Conservation (phyloP, 345 rosid genomes). For the Gossypium turneri region DNA sequence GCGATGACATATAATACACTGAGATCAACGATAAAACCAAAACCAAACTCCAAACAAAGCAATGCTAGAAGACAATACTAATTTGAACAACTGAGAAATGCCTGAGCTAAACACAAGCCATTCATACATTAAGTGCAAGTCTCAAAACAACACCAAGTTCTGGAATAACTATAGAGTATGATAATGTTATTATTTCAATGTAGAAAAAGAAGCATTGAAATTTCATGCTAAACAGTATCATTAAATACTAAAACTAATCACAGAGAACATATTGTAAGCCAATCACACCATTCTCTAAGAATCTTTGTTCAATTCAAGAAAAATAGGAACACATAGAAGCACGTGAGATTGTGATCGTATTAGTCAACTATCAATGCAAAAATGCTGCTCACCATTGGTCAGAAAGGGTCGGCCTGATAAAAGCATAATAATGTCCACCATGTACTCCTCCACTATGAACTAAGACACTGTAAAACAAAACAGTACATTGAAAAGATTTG, state of each 20-base stretch:
- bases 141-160: neutral
- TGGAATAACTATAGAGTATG: neutral
- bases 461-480: slow-evolving; percentile 58
- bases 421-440: slow-evolving; percentile 98
- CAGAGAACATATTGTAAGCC: neutral
- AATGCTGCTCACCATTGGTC: slow-evolving; percentile 70
- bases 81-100: neutral
- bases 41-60: neutral
- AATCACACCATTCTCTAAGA: neutral
- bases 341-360: neutral
- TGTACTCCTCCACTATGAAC: slow-evolving; percentile 98
- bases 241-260: neutral
- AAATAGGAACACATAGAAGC: neutral
- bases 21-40: neutral
- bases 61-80: neutral
- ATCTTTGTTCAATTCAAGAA: neutral
- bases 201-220: neutral
- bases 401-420: slow-evolving; percentile 84
- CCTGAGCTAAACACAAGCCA: neutral
- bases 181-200: neutral
- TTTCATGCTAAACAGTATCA: neutral
- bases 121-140: neutral
- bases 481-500: neutral
- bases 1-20: neutral
- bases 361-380: slow-evolving; percentile 2